Evolutionary conservation across 2,329 filamentous ascomycete species (phyloP).

Genomic region (Bertia moriformis): DNA sequence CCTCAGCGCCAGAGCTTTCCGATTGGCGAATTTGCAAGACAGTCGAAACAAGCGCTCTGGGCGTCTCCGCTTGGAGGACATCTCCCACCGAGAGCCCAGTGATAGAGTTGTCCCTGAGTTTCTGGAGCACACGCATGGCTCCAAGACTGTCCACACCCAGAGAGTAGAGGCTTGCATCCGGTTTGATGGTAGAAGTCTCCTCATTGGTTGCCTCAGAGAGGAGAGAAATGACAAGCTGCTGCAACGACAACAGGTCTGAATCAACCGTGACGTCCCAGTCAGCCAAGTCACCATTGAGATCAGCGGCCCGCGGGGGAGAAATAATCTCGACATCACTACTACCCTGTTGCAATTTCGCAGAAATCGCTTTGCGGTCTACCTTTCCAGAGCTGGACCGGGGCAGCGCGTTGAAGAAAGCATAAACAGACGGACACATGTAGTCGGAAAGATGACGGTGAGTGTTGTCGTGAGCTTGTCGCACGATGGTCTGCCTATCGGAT

Average conservation of each 20-base stretch:
- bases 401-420: constrained; percentile 31
- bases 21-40: constrained; percentile 4
- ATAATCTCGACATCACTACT: neutral
- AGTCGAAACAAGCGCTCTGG: constrained; percentile 8
- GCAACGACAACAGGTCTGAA: constrained; percentile 2
- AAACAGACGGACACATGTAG: constrained; percentile 44
- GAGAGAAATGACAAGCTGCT: neutral
- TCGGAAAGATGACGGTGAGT: constrained; percentile 40
- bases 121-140: constrained; percentile 16
- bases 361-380: constrained; percentile 29
- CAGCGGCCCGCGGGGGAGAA: neutral
- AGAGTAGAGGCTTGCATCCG: constrained; percentile 4
- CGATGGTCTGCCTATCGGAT: constrained; percentile 10
- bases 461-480: constrained; percentile 14
- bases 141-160: constrained; percentile 18
- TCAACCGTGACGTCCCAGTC: constrained; percentile 4
- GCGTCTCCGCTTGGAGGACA: constrained; percentile 13
- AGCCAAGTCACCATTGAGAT: neutral
- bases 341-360: neutral
- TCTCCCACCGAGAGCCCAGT: constrained; percentile 10
- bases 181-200: constrained; percentile 2
- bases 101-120: constrained; percentile 11
- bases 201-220: neutral
- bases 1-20: too few species aligned
- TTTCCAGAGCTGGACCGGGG: constrained; percentile 48